Conservation (phyloP, 2,329 filamentous ascomycete genomes). For the Chalara sp. region DNA sequence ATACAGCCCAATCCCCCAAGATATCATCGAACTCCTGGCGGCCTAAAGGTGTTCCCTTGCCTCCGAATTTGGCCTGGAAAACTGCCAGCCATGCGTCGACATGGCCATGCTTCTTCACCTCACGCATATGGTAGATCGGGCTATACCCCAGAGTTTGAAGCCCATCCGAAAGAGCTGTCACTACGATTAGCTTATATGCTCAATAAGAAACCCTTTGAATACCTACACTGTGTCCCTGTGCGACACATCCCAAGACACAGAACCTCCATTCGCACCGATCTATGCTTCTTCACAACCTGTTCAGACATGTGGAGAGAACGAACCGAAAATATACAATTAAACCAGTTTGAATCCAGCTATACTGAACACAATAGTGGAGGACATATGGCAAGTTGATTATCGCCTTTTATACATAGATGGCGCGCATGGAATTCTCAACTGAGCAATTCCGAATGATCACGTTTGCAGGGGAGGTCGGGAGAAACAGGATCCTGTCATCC, state of each 20-base stretch:
- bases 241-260: conserved; percentile 6
- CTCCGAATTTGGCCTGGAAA: conserved; percentile 7
- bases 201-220: background rate
- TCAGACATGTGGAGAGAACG: too few relatives aligned
- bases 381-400: too few relatives aligned
- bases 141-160: conserved; percentile 6
- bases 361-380: too few relatives aligned
- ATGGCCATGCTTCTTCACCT: conserved; percentile 8
- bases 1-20: conserved; percentile 4
- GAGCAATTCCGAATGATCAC: too few relatives aligned
- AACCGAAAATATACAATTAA: too few relatives aligned
- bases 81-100: conserved; percentile 3
- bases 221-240: conserved; percentile 10
- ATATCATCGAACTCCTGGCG: conserved; percentile 8
- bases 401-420: too few relatives aligned
- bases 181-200: background rate
- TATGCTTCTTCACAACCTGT: too few relatives aligned
- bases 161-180: conserved; percentile 8
- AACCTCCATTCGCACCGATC: conserved; percentile 3
- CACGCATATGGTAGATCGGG: conserved; percentile 8
- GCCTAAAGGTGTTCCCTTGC: conserved; percentile 1
- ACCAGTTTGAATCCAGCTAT: too few relatives aligned
- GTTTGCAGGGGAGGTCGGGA: too few relatives aligned
- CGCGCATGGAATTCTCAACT: too few relatives aligned
- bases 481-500: too few relatives aligned